These are phyloP conservation scores for Leishmania arabica DNA, from an alignment of 208 protist genomes.

Conservation along the genomic window DNA sequence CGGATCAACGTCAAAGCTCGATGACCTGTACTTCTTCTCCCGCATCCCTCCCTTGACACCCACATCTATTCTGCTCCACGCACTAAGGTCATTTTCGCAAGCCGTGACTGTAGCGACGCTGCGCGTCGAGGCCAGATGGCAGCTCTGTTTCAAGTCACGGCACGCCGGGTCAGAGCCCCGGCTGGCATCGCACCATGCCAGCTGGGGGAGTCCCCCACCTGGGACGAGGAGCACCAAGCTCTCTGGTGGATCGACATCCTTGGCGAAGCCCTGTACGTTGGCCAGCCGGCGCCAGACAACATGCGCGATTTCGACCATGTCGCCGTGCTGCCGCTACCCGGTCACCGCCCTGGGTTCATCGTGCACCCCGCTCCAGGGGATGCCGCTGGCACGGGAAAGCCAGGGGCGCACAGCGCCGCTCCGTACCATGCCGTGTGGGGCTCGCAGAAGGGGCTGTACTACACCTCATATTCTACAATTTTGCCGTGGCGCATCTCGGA, in stretches of 20 bases:
- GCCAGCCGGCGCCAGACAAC: constrained; percentile 6
- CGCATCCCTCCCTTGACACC: neutral
- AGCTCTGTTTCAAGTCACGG: constrained; percentile 32
- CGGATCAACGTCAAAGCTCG: neutral
- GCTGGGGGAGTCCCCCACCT: constrained; percentile 26
- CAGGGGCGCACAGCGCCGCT: neutral
- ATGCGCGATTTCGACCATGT: constrained; percentile 28
- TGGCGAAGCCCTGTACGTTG: constrained; percentile 27
- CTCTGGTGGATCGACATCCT: constrained; percentile 41
- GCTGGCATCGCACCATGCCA: constrained; percentile 9
- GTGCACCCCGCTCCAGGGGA: constrained; percentile 13
- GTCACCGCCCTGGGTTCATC: constrained; percentile 24
- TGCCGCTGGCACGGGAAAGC: neutral
- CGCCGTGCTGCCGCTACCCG: constrained; percentile 21
- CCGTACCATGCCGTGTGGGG: constrained; percentile 29
- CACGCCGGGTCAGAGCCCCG: constrained; percentile 19
- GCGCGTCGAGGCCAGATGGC: constrained; percentile 14
- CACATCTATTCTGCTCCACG: neutral
- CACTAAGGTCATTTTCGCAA: neutral
- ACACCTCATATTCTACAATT: constrained; percentile 4
- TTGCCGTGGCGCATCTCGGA: constrained; percentile 20
- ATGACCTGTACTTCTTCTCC: neutral
- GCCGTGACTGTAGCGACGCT: neutral
- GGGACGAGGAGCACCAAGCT: constrained; percentile 29
- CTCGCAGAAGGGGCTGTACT: constrained; percentile 26